These are phyloP conservation scores for Tolypocladium pustulatum DNA, from an alignment of 2,329 filamentous ascomycete genomes.

Conservation along the genomic window DNA sequence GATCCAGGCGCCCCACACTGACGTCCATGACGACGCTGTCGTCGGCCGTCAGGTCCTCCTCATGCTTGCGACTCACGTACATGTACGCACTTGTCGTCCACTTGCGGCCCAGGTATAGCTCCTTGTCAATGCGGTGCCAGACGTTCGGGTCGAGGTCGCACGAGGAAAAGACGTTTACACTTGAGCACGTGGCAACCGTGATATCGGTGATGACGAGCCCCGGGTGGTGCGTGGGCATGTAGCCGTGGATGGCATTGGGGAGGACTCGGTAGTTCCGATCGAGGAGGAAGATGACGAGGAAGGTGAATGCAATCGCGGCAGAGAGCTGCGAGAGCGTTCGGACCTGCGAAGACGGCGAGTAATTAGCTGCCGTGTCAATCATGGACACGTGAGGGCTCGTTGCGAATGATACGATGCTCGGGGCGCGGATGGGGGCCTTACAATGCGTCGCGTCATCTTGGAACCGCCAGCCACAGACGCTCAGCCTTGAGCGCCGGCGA, in stretches of 20 bases:
- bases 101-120: slow-evolving; percentile 67
- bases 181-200: slow-evolving; percentile 65
- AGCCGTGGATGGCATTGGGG: slow-evolving; percentile 74
- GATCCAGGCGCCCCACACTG: slow-evolving; percentile 62
- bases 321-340: slow-evolving; percentile 67
- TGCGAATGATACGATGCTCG: neutral
- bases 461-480: neutral
- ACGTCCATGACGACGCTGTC: slow-evolving; percentile 77
- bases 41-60: slow-evolving; percentile 64
- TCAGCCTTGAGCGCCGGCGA: neutral
- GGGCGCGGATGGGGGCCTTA: slow-evolving; percentile 8
- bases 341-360: slow-evolving; percentile 26
- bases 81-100: slow-evolving; percentile 72
- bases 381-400: neutral
- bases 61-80: slow-evolving; percentile 72
- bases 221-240: slow-evolving; percentile 76
- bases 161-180: slow-evolving; percentile 61
- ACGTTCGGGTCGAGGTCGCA: slow-evolving; percentile 60
- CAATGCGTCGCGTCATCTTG: slow-evolving; percentile 26
- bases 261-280: slow-evolving; percentile 84
- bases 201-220: slow-evolving; percentile 82
- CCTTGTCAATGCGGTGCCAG: slow-evolving; percentile 84
- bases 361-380: neutral
- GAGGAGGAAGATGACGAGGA: slow-evolving; percentile 69
- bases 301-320: slow-evolving; percentile 52